These are phyloP conservation scores for Cryptosporidium baileyi DNA, from an alignment of 169 alveolate genomes.

Conservation along the genomic window DNA sequence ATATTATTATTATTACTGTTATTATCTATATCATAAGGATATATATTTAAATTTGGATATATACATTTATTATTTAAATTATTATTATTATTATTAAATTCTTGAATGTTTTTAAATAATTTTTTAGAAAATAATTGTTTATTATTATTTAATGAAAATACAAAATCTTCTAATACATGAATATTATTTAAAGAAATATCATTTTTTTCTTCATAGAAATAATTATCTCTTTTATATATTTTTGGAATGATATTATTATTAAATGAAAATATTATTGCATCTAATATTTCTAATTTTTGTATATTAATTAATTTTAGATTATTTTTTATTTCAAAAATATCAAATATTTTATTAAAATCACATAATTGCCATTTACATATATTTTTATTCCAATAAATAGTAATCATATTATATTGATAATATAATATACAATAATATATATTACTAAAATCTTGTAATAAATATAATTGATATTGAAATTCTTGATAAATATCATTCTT, in stretches of 20 bases:
- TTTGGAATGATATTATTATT: not conserved
- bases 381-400: constrained; percentile 28
- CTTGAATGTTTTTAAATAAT: constrained; percentile 3
- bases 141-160: constrained; percentile 52
- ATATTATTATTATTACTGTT: not conserved
- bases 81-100: not conserved
- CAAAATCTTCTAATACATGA: constrained; percentile 44
- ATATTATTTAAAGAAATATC: not conserved
- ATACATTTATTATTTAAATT: not conserved
- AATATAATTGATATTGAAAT: not conserved
- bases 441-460: constrained; percentile 13
- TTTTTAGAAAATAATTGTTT: constrained; percentile 30
- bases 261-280: not conserved
- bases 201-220: not conserved
- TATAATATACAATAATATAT: not conserved
- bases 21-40: not conserved
- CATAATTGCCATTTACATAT: constrained; percentile 49
- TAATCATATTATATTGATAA: not conserved
- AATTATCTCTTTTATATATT: not conserved
- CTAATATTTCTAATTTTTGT: constrained; percentile 1
- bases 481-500: not conserved
- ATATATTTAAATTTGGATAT: constrained; percentile 24
- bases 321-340: not conserved
- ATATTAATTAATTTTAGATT: not conserved
- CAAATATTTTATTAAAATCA: too few relatives aligned